These are phyloP conservation scores for Xylaria sp. DNA, from an alignment of 2,329 filamentous ascomycete species.

Conservation along the genomic window DNA sequence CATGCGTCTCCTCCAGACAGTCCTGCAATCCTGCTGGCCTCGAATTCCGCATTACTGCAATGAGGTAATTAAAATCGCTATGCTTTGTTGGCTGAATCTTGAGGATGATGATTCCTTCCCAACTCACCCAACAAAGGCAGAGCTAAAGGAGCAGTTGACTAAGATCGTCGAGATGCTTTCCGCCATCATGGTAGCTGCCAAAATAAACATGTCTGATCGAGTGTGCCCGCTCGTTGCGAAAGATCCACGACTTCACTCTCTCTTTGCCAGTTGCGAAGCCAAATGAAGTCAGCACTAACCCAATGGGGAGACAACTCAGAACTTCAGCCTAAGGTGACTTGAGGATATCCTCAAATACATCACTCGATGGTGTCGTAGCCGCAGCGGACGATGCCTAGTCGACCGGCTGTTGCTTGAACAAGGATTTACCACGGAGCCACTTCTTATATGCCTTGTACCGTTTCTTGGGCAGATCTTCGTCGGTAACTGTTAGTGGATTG, in stretches of 20 bases:
- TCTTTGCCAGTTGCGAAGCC: constrained; percentile 38
- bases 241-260: constrained; percentile 42
- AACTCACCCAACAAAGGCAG: no score
- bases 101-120: constrained; percentile 43
- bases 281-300: constrained; percentile 6
- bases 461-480: constrained; percentile 89
- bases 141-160: constrained; percentile 14
- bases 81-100: constrained; percentile 67
- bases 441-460: constrained; percentile 95
- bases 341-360: constrained; percentile 24
- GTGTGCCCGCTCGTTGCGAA: constrained; percentile 44
- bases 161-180: constrained; percentile 44
- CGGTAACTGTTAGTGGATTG: constrained; percentile 84
- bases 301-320: not conserved
- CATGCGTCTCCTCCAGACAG: constrained; percentile 57
- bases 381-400: constrained; percentile 48
- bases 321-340: constrained; percentile 13
- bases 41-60: constrained; percentile 66
- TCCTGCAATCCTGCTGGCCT: constrained; percentile 72
- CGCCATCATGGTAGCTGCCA: constrained; percentile 41
- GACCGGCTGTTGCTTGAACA: constrained; percentile 87
- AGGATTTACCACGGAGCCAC: constrained; percentile 91
- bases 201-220: constrained; percentile 38
- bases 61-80: constrained; percentile 67
- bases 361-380: constrained; percentile 31